Conservation (phyloP, 1,139 yeast species). For the Nakaseomyces uthaithaninus region DNA sequence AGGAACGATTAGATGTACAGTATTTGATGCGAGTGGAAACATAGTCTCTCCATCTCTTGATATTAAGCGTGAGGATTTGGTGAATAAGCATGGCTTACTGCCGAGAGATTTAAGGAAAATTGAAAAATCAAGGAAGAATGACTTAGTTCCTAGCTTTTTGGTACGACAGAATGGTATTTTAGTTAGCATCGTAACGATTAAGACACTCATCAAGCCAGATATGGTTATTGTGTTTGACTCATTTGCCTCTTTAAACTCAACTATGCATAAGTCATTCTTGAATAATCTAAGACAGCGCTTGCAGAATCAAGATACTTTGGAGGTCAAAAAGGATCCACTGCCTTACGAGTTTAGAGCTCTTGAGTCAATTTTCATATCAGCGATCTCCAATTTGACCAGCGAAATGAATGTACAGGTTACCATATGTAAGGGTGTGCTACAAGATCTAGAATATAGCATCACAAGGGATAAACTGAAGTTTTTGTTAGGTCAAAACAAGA, state of each 20-base stretch:
- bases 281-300: conserved; percentile 24
- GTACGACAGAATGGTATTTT: conserved; percentile 55
- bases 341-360: conserved; percentile 81
- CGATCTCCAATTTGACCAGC: conserved; percentile 72
- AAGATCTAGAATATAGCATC: conserved; percentile 77
- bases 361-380: conserved; percentile 80
- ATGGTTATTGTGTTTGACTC: conserved; percentile 59
- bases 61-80: conserved; percentile 47
- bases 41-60: conserved; percentile 48
- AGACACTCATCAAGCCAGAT: conserved; percentile 60
- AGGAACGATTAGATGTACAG: conserved; percentile 43
- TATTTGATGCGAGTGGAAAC: conserved; percentile 50
- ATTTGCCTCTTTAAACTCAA: conserved; percentile 25
- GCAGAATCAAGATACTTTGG: conserved; percentile 25
- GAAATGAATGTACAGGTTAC: conserved; percentile 72
- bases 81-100: conserved; percentile 30
- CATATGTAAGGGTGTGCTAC: conserved; percentile 67
- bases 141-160: conserved; percentile 60
- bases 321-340: conserved; percentile 21
- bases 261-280: conserved; percentile 29
- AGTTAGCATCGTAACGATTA: conserved; percentile 57
- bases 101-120: conserved; percentile 44
- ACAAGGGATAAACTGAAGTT: conserved; percentile 77
- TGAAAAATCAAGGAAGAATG: conserved; percentile 44
- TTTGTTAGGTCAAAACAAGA: conserved; percentile 71